These are phyloP conservation scores for Cyanidium caldarium DNA, from an alignment of 23 red algal species.

Conservation along the genomic window DNA sequence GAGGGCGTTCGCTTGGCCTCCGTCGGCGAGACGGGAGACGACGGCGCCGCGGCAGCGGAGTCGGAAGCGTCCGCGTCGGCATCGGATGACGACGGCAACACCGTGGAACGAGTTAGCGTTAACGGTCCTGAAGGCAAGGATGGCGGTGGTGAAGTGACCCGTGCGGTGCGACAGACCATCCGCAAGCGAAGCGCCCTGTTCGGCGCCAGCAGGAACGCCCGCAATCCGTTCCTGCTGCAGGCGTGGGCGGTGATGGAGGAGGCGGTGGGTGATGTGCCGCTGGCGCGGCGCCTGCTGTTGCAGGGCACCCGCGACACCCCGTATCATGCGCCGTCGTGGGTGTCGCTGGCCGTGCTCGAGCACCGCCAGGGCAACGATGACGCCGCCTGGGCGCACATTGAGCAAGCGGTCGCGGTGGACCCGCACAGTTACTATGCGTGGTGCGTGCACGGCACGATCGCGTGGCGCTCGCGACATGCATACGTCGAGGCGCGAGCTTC, in stretches of 20 bases:
- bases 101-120: no score
- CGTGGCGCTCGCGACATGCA: background rate
- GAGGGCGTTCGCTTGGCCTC: slow-evolving; percentile 8
- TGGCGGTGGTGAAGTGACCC: background rate
- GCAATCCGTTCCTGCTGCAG: slow-evolving; percentile 60
- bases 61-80: background rate
- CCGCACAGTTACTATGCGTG: slow-evolving; percentile 45
- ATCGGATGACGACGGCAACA: background rate
- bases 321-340: slow-evolving; percentile 41
- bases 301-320: slow-evolving; percentile 21
- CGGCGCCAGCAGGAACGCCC: background rate
- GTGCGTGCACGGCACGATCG: slow-evolving; percentile 43
- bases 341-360: slow-evolving; percentile 56
- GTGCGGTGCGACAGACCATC: background rate
- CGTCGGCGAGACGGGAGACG: no score
- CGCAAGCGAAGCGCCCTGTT: background rate
- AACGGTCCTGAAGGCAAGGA: no score
- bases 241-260: slow-evolving; percentile 82
- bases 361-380: slow-evolving; percentile 12
- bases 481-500: slow-evolving; percentile 16
- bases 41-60: background rate
- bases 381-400: slow-evolving; percentile 10
- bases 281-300: slow-evolving; percentile 26
- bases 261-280: slow-evolving; percentile 4
- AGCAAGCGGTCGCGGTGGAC: slow-evolving; percentile 15